Base-by-base conservation (phyloP, 805 yeast genomes). In the Candida xiaguanensis region DNA sequence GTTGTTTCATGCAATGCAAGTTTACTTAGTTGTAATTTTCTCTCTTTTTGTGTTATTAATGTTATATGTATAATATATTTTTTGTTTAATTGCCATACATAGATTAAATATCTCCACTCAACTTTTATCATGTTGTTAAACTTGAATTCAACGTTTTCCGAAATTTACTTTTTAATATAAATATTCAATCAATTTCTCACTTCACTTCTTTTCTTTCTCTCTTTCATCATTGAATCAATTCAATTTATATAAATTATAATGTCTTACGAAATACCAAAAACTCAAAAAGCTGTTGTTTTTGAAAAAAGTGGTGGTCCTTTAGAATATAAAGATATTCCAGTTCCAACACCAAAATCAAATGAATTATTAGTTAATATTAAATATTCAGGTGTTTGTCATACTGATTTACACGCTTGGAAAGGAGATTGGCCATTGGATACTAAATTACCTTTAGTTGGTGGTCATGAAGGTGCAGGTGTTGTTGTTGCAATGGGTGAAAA, bases 401-500 rank as follows among this genome's bases (percentile, higher is more conserved):
- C 72, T 34, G 72, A 67, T 49, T 63, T 67, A 49, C 74, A 67
- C 47, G 74, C 72, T 39, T 66, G 72, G 72, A 63, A 65, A 51
- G 72, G 72, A 47, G 72, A 67, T 54, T 67, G 72, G 72, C 72
- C 72, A 25, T 59, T 67, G 49, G 57, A 47, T 36, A 65, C 72
- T 47, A 67, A 67, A 48, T 63, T 67, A 49, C 74, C 74, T 22
- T 63, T 67, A 52, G 74, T 67, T 15, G 74, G 74, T 39, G 74
- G 72, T 46, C 74, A 67, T 53, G 72, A 67, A 52, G 72, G 72
- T 54, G 72, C 72, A n/a, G 74, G 74, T 51, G 72, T 59, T 22
- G 72, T 67, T 44, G 72, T 67, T 14, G 71, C 52, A 36, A 45
- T 66, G 54, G 74, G 74, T 38, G 51, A 50, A 15, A 64, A 67